Conservation (phyloP, 768 basidiomycete species). For the Rhizopogon salebrosus region DNA sequence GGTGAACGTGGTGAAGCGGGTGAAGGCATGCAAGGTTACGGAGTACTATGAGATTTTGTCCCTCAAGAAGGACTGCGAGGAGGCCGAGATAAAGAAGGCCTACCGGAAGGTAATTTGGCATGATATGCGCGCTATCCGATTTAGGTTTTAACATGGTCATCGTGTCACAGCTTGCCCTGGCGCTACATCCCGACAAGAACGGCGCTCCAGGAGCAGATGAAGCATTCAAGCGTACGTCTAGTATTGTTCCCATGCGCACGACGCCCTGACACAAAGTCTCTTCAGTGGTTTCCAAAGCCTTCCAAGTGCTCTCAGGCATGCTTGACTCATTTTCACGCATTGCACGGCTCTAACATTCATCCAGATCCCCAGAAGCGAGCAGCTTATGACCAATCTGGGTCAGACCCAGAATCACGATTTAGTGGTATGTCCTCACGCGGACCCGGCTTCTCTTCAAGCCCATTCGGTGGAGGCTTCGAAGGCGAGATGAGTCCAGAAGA, state of each 20-base stretch:
- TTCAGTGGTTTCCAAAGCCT: conserved; percentile 95
- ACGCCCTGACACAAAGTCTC: conserved; percentile 3
- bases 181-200: conserved; percentile 89
- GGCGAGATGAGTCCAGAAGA: conserved; percentile 94
- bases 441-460: conserved; percentile 43
- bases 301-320: conserved; percentile 84
- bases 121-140: neutral
- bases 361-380: conserved; percentile 84
- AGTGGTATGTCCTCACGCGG: conserved; percentile 59
- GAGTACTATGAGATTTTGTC: conserved; percentile 92
- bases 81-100: conserved; percentile 85
- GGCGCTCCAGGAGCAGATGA: conserved; percentile 98
- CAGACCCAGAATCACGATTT: conserved; percentile 84
- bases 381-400: conserved; percentile 77
- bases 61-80: conserved; percentile 76
- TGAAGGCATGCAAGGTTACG: conserved; percentile 79
- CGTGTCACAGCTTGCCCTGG: conserved; percentile 69
- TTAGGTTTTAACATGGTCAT: conserved; percentile 6
- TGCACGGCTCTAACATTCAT: conserved; percentile 1
- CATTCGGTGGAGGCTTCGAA: conserved; percentile 58
- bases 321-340: neutral
- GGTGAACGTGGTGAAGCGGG: conserved; percentile 74
- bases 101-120: conserved; percentile 78
- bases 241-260: neutral
- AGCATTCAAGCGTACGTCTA: conserved; percentile 86